Percentiles rank a stretch among this genome's conserved stretches.
These are phyloP conservation scores for Raddia distichophylla DNA, from an alignment of 176 grass and related monocot genomes.

Conservation along the genomic window DNA sequence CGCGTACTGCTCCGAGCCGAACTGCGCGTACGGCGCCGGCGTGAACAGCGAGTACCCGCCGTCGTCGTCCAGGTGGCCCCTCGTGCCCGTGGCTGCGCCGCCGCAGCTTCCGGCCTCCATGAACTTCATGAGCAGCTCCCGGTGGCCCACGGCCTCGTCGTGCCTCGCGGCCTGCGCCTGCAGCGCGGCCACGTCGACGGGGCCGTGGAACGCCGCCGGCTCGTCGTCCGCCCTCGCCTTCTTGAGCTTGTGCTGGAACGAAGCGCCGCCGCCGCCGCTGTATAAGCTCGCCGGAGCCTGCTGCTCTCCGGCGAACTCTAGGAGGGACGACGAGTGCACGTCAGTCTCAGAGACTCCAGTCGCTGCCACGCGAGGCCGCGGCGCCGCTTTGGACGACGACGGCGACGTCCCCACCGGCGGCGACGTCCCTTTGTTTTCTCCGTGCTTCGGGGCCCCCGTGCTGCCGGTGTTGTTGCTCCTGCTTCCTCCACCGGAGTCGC, in stretches of 20 bases:
- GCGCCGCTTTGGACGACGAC: not conserved
- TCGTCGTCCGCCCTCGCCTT: conserved; percentile 47
- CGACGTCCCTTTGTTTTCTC: conserved; percentile 28
- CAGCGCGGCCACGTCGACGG: conserved; percentile 31
- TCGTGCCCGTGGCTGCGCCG: conserved; percentile 1
- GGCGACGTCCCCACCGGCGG: not conserved
- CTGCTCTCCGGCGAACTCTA: conserved; percentile 31
- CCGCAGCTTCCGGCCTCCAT: conserved; percentile 48
- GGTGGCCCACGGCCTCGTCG: conserved; percentile 57
- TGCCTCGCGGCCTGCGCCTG: conserved; percentile 43
- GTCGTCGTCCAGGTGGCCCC: conserved; percentile 26
- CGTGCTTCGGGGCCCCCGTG: conserved; percentile 22
- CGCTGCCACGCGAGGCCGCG: not conserved
- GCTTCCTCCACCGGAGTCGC: conserved; percentile 38
- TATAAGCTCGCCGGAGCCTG: conserved; percentile 25
- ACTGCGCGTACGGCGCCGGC: conserved; percentile 50
- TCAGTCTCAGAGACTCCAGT: conserved; percentile 19
- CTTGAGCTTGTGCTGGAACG: conserved; percentile 51
- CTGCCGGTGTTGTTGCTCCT: conserved; percentile 43
- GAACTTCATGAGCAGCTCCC: conserved; percentile 82
- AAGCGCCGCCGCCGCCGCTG: not conserved
- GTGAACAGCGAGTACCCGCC: conserved; percentile 49
- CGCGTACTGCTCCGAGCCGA: conserved; percentile 63
- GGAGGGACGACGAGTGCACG: conserved; percentile 21
- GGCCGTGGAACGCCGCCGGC: conserved; percentile 4